Percentiles rank a stretch among this genome's conserved stretches.
phyloP scores from a whole-genome alignment of 345 rosid species.

The Syzygium grande region DNA sequence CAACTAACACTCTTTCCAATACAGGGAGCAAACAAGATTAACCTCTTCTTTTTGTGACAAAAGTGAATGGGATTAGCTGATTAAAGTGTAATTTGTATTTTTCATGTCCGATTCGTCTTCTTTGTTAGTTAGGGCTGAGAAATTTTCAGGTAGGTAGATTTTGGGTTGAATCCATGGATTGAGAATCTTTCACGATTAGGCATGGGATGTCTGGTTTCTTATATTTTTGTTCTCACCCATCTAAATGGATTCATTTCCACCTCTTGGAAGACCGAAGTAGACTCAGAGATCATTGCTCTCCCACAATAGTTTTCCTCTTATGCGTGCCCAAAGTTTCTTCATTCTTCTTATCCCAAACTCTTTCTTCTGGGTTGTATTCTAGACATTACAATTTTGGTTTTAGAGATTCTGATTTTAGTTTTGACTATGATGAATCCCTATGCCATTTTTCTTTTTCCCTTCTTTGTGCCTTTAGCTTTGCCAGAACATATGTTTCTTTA shows the following conservation, averaged over 20 bases:
- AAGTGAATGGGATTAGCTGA: background rate
- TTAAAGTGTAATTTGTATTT: background rate
- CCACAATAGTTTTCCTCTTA: background rate
- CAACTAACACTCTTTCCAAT: slow-evolving; percentile 17
- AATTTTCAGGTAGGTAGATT: background rate
- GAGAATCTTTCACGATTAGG: background rate
- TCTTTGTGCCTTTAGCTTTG: no score
- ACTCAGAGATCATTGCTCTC: background rate
- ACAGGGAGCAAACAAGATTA: background rate
- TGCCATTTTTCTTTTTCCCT: no score
- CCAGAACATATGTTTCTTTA: no score
- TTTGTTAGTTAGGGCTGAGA: background rate
- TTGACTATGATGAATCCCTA: no score
- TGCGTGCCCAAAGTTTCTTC: background rate
- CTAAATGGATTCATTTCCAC: background rate
- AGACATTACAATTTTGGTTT: background rate
- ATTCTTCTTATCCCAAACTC: background rate
- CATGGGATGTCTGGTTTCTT: background rate
- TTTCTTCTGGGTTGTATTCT: background rate
- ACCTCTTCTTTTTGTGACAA: background rate
- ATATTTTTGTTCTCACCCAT: background rate
- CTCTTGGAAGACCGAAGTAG: background rate
- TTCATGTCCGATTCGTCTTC: background rate
- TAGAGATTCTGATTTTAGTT: no score
- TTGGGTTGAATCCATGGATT: background rate